Evolutionary conservation across 83 land plant species (phyloP).

Genomic region (Picea abies): DNA sequence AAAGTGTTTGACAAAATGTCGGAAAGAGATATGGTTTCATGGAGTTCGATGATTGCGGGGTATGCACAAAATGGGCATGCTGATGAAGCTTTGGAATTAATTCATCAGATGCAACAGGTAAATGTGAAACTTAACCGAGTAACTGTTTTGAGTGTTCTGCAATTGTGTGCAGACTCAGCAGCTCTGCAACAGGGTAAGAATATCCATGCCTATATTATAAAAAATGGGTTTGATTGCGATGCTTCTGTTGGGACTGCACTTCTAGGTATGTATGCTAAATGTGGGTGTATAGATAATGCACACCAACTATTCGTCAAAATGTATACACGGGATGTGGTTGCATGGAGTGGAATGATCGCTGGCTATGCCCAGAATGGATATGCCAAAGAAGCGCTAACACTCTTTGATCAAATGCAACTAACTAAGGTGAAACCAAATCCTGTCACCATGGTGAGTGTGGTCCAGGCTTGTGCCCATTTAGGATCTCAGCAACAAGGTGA

Average conservation of each 20-base stretch:
- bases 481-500: conserved; percentile 36
- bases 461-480: conserved; percentile 53
- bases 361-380: conserved; percentile 52
- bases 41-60: conserved; percentile 55
- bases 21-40: conserved; percentile 29
- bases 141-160: conserved; percentile 35
- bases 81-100: conserved; percentile 18
- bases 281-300: conserved; percentile 44
- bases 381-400: conserved; percentile 29
- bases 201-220: conserved; percentile 39
- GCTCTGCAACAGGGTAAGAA: conserved; percentile 52
- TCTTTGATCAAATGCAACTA: conserved; percentile 35
- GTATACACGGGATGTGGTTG: conserved; percentile 26
- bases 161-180: conserved; percentile 38
- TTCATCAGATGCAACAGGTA: conserved; percentile 28
- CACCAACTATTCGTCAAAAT: conserved; percentile 19
- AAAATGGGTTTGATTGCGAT: conserved; percentile 35
- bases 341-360: conserved; percentile 56
- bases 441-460: conserved; percentile 45
- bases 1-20: conserved; percentile 45
- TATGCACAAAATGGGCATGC: conserved; percentile 40
- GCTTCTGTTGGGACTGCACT: conserved; percentile 46
- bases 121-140: conserved; percentile 38
- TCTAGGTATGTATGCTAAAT: conserved; percentile 55
- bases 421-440: conserved; percentile 25